Conservation (phyloP, 2,329 filamentous ascomycete genomes). For the Beauveria scarabaeidicola region DNA sequence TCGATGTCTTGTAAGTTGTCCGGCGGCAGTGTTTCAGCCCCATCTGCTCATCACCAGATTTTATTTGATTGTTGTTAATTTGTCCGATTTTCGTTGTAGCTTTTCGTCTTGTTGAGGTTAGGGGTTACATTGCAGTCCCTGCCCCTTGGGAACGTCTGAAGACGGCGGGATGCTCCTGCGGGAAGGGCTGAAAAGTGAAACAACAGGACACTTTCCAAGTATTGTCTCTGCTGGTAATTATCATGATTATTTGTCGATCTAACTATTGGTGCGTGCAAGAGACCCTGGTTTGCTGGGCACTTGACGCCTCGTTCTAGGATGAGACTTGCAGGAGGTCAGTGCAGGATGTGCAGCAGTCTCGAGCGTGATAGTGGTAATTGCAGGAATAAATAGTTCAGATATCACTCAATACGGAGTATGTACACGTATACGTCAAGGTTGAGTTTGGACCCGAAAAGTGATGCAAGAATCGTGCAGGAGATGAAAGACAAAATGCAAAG, state of each 20-base stretch:
- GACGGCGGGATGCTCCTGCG: neutral
- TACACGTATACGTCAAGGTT: neutral
- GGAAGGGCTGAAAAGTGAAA: neutral
- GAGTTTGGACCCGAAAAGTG: neutral
- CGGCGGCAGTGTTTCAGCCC: neutral
- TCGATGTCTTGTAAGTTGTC: neutral
- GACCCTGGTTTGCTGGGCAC: neutral
- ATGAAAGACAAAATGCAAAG: neutral
- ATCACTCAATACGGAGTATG: neutral
- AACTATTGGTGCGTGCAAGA: neutral
- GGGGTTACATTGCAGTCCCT: neutral
- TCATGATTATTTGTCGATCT: too few species aligned
- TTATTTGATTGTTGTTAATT: neutral
- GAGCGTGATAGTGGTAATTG: conserved; percentile 6
- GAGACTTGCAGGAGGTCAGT: conserved; percentile 9
- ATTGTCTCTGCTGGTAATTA: neutral
- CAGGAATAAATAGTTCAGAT: neutral
- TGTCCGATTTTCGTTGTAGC: neutral
- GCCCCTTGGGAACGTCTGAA: too few species aligned
- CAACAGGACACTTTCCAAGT: neutral
- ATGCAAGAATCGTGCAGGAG: neutral
- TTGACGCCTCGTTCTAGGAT: neutral
- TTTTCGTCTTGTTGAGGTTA: neutral
- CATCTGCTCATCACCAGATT: neutral
- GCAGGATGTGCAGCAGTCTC: neutral